Evolutionary conservation across 495 filamentous ascomycete species (phyloP).

Genomic region (Penicillium arizonense): DNA sequence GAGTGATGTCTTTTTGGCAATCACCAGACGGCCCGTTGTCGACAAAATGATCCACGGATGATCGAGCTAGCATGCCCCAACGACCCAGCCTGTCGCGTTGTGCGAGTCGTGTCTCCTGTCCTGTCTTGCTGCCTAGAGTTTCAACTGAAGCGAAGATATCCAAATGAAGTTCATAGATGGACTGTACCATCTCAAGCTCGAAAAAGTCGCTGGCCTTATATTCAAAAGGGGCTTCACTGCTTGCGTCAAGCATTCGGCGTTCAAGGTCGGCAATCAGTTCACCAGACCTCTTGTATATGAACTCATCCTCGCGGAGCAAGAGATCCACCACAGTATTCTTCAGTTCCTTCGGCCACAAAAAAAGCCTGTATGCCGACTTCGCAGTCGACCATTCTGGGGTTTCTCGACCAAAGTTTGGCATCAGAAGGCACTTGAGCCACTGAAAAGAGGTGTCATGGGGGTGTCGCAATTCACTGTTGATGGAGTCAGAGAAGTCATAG

Average conservation of each 20-base stretch:
- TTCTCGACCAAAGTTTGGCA: constrained; percentile 33
- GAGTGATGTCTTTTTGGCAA: constrained; percentile 29
- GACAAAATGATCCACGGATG: constrained; percentile 55
- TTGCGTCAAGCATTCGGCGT: constrained; percentile 28
- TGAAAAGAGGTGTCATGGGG: constrained; percentile 61
- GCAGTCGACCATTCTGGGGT: constrained; percentile 22
- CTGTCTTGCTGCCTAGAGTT: constrained; percentile 68
- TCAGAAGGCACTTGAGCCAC: constrained; percentile 62
- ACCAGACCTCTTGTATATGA: constrained; percentile 54
- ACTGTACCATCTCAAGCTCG: constrained; percentile 62
- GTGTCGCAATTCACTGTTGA: constrained; percentile 57
- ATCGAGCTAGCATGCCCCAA: constrained; percentile 72
- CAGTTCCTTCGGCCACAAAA: constrained; percentile 68
- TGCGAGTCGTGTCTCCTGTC: constrained; percentile 51
- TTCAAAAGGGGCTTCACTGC: constrained; percentile 15
- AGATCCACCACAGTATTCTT: constrained; percentile 70
- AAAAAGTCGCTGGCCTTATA: constrained; percentile 28
- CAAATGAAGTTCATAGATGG: constrained; percentile 84
- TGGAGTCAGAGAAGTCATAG: constrained; percentile 47
- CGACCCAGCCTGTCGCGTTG: constrained; percentile 69
- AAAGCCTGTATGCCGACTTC: constrained; percentile 57
- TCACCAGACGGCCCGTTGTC: constrained; percentile 24
- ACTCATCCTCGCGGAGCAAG: constrained; percentile 66
- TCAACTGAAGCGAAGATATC: constrained; percentile 79
- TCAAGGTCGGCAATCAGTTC: constrained; percentile 42